Conservation (phyloP, 179 eudicot genomes). For the Drosera spatulata region DNA sequence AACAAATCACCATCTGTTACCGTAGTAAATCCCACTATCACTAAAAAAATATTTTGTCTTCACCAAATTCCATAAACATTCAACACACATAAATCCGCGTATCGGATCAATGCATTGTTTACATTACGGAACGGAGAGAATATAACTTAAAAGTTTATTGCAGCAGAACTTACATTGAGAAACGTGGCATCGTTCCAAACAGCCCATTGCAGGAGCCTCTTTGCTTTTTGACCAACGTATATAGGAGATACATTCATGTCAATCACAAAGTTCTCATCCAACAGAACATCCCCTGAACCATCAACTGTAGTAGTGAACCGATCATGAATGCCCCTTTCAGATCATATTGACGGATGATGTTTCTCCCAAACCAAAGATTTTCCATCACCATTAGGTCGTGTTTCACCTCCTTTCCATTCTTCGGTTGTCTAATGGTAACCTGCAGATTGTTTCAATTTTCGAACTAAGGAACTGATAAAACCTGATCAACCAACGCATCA, state of each 20-base stretch:
- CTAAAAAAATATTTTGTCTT: too few relatives aligned
- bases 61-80: too few relatives aligned
- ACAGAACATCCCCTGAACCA: constrained; percentile 72
- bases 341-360: constrained; percentile 64
- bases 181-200: constrained; percentile 89
- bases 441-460: too few relatives aligned
- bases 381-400: constrained; percentile 92
- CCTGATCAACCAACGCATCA: too few relatives aligned
- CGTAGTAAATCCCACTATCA: too few relatives aligned
- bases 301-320: constrained; percentile 50
- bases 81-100: too few relatives aligned
- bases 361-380: constrained; percentile 72
- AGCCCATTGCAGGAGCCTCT: constrained; percentile 70
- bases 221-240: constrained; percentile 56
- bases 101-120: too few relatives aligned
- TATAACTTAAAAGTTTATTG: too few relatives aligned
- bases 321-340: constrained; percentile 90
- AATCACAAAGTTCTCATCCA: constrained; percentile 87
- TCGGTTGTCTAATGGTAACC: constrained; percentile 56
- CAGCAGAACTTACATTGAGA: constrained; percentile 23
- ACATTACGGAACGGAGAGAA: too few relatives aligned
- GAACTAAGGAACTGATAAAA: too few relatives aligned
- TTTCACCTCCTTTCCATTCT: constrained; percentile 59
- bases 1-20: too few relatives aligned
- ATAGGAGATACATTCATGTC: constrained; percentile 86